Conservation (phyloP, 257 asterid genomes). For the Solanum etuberosum region DNA sequence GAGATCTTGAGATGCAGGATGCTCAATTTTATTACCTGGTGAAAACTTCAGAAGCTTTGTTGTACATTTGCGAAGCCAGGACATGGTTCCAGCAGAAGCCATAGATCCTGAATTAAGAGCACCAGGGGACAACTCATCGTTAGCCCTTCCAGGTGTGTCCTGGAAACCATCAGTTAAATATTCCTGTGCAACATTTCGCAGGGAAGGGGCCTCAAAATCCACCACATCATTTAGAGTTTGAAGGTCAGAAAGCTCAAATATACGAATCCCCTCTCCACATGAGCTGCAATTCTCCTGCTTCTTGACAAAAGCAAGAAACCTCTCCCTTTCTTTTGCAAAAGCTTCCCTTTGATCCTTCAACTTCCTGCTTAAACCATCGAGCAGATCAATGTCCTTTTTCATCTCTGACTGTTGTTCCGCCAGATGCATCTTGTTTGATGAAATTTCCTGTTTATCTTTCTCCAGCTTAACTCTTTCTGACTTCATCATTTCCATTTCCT, state of each 20-base stretch:
- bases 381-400: conserved; percentile 77
- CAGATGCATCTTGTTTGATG: conserved; percentile 55
- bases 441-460: conserved; percentile 61
- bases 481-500: conserved; percentile 89
- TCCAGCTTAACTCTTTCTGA: conserved; percentile 43
- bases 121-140: conserved; percentile 33
- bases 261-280: conserved; percentile 62
- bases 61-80: conserved; percentile 88
- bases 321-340: conserved; percentile 72
- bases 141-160: conserved; percentile 25
- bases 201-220: conserved; percentile 44
- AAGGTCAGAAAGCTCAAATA: conserved; percentile 72
- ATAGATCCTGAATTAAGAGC: conserved; percentile 46
- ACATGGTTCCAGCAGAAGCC: conserved; percentile 57
- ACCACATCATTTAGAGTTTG: conserved; percentile 37
- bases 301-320: conserved; percentile 60
- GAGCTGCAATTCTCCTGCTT: conserved; percentile 54
- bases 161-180: conserved; percentile 40
- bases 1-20: conserved; percentile 28
- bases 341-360: conserved; percentile 83
- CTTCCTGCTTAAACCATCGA: conserved; percentile 67
- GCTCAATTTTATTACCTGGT: conserved; percentile 65
- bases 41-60: conserved; percentile 65
- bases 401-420: conserved; percentile 71
- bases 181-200: conserved; percentile 47